Conservation (phyloP, 306 rosid species). For the Chamaecrista fasciculata region DNA sequence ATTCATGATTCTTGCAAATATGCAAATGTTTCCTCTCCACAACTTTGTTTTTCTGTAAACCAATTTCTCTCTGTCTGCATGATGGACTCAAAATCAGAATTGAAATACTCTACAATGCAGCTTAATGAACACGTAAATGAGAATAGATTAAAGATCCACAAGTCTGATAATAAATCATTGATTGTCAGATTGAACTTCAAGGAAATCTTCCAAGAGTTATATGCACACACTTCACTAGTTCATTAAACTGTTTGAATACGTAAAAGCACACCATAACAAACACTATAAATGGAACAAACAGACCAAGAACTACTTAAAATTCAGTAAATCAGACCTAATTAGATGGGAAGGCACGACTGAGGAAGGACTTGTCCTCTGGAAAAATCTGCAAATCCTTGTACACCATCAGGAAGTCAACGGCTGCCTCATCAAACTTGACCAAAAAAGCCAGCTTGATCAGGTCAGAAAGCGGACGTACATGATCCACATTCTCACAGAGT, state of each 20-base stretch:
- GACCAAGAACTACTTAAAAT: not conserved
- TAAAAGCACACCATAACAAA: not conserved
- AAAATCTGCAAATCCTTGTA: constrained; percentile 61
- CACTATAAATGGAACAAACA: not conserved
- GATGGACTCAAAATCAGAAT: not conserved
- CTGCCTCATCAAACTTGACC: constrained; percentile 53
- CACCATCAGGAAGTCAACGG: constrained; percentile 55
- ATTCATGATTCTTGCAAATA: constrained; percentile 15
- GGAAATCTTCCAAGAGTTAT: not conserved
- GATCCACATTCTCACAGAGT: constrained; percentile 49
- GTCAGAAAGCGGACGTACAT: constrained; percentile 49
- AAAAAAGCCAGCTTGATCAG: constrained; percentile 58
- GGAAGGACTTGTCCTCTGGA: constrained; percentile 60
- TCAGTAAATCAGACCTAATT: constrained; percentile 10
- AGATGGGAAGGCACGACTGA: constrained; percentile 41
- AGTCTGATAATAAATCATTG: not conserved
- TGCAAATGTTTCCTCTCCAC: constrained; percentile 2
- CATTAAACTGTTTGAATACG: not conserved
- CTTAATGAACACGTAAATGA: not conserved
- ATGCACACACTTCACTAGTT: not conserved
- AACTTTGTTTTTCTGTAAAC: not conserved
- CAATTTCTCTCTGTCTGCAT: not conserved
- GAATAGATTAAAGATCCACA: not conserved
- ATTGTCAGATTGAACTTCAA: not conserved
- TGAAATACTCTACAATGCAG: not conserved